phyloP scores from a whole-genome alignment of 2,329 filamentous ascomycete genomes.

The Lasiodiplodia sp. region DNA sequence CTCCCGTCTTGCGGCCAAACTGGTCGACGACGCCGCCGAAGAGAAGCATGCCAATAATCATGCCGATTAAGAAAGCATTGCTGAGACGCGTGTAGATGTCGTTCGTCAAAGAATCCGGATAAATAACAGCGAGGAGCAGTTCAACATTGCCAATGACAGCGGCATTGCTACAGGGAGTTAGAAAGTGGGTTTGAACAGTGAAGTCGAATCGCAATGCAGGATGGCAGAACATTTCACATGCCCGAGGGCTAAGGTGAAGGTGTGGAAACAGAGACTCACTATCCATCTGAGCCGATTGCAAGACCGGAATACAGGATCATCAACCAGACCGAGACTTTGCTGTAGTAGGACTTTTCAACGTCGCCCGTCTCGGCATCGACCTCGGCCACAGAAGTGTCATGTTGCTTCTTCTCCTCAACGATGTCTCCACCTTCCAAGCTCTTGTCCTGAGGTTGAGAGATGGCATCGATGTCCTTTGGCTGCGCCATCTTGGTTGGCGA shows the following conservation, averaged over 20 bases:
- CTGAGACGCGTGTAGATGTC: conserved; percentile 42
- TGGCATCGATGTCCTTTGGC: conserved; percentile 4
- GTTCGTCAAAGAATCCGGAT: conserved; percentile 41
- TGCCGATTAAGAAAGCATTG: conserved; percentile 46
- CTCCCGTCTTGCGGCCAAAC: conserved; percentile 44
- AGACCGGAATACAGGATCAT: conserved; percentile 47
- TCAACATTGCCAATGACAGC: conserved; percentile 46
- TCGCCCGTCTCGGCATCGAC: conserved; percentile 6
- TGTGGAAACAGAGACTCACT: conserved; percentile 27
- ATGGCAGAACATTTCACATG: neutral
- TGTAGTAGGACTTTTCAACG: conserved; percentile 12
- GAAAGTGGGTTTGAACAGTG: conserved; percentile 2
- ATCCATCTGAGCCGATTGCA: conserved; percentile 46
- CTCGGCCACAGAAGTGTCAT: neutral
- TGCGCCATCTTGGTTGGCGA: neutral
- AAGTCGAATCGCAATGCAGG: too few relatives aligned
- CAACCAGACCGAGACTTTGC: conserved; percentile 32
- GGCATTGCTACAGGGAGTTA: conserved; percentile 35
- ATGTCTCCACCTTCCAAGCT: neutral
- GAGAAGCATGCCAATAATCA: conserved; percentile 45
- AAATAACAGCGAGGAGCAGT: conserved; percentile 42
- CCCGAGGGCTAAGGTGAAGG: too few relatives aligned
- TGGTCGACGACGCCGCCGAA: conserved; percentile 45
- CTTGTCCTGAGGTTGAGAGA: neutral
- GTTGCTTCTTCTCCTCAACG: neutral